These are phyloP conservation scores for Golubevia sp. DNA, from an alignment of 1,284 basidiomycete genomes.

Conservation along the genomic window DNA sequence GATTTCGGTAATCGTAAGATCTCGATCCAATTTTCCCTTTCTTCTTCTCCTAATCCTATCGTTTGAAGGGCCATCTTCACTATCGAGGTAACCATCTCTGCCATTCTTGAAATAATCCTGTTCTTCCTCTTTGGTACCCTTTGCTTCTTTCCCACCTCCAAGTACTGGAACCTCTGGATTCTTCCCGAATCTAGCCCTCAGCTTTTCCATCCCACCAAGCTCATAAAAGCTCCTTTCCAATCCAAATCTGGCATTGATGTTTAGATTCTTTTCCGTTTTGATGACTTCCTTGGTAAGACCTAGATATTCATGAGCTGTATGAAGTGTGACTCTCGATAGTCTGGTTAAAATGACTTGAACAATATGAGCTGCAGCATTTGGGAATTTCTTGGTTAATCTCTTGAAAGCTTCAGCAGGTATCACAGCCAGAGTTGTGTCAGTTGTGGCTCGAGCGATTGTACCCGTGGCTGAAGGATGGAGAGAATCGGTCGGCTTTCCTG, in stretches of 20 bases:
- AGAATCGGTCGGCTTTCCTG: background rate
- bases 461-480: slow-evolving; percentile 6
- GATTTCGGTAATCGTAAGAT: too few relatives aligned
- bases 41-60: too few relatives aligned
- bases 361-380: slow-evolving; percentile 57
- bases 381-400: slow-evolving; percentile 56
- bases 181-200: slow-evolving; percentile 40
- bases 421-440: slow-evolving; percentile 57
- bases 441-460: slow-evolving; percentile 44
- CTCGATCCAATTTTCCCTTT: too few relatives aligned
- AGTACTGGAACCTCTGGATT: too few relatives aligned
- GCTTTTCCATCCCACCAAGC: slow-evolving; percentile 51
- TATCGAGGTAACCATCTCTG: too few relatives aligned
- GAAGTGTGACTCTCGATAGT: slow-evolving; percentile 58
- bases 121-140: background rate
- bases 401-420: slow-evolving; percentile 60
- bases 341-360: slow-evolving; percentile 60
- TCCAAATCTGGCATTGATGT: slow-evolving; percentile 49
- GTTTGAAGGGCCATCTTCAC: too few relatives aligned
- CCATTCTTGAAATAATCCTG: background rate
- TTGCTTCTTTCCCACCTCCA: background rate
- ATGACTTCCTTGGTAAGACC: slow-evolving; percentile 61
- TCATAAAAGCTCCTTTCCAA: slow-evolving; percentile 53
- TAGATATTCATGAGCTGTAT: slow-evolving; percentile 59
- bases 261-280: slow-evolving; percentile 55